Evolutionary conservation across 495 filamentous ascomycete species (phyloP).

Genomic region (Poronia punctata): DNA sequence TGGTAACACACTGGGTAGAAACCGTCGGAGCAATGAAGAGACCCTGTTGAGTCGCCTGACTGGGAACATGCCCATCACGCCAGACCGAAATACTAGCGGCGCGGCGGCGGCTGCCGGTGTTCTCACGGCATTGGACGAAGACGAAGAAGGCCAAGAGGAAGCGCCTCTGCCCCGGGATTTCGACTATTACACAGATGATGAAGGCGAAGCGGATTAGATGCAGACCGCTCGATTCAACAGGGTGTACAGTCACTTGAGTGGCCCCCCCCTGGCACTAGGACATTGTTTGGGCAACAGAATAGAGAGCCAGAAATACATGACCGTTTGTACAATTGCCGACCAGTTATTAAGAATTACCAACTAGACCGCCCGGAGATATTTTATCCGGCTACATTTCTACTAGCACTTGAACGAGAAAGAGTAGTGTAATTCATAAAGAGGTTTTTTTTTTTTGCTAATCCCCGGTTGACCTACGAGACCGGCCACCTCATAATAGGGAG

Average conservation of each 20-base stretch:
- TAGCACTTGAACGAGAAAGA: too few relatives aligned
- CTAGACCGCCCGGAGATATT: too few relatives aligned
- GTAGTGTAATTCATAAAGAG: too few relatives aligned
- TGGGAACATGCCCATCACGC: slow-evolving; percentile 14
- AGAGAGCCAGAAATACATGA: not conserved
- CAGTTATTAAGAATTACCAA: too few relatives aligned
- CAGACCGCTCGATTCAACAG: not conserved
- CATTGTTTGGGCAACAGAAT: not conserved
- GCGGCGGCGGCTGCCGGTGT: slow-evolving; percentile 73
- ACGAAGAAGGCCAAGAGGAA: slow-evolving; percentile 76
- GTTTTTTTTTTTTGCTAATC: too few relatives aligned
- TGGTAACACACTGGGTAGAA: slow-evolving; percentile 18
- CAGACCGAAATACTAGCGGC: slow-evolving; percentile 35
- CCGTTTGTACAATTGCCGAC: too few relatives aligned
- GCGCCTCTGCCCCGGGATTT: slow-evolving; percentile 75
- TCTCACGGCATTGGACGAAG: slow-evolving; percentile 78
- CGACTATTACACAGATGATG: slow-evolving; percentile 74
- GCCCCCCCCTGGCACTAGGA: not conserved
- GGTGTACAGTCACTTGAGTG: not conserved
- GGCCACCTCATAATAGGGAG: too few relatives aligned
- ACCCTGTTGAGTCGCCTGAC: slow-evolving; percentile 21
- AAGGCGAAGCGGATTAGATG: slow-evolving; percentile 52
- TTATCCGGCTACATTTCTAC: too few relatives aligned
- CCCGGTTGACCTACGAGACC: too few relatives aligned
- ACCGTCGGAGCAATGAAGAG: slow-evolving; percentile 19